A percentile compares a stretch with the other conserved stretches of the same genome.
phyloP scores from a whole-genome alignment of 345 rosid genomes.

The Arabidopsis thaliana region DNA sequence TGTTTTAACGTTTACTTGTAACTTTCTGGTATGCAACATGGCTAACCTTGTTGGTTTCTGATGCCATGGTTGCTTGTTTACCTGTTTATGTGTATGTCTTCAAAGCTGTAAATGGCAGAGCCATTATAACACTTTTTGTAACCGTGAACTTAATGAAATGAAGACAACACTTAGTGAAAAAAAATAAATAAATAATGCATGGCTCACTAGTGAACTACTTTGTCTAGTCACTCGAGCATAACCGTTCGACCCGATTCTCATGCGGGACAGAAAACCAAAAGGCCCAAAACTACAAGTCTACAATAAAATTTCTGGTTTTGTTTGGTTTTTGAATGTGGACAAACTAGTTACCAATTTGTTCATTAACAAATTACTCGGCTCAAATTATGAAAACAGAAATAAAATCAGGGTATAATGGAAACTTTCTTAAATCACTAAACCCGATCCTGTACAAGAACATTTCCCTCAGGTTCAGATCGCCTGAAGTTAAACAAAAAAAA shows the following conservation, averaged over 20 bases:
- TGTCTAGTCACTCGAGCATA: too few species aligned
- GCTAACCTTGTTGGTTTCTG: too few species aligned
- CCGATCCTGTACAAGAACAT: slow-evolving; percentile 24
- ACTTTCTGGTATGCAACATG: too few species aligned
- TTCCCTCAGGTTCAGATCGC: slow-evolving; percentile 39
- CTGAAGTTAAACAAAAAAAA: slow-evolving; percentile 44
- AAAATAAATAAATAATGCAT: too few species aligned
- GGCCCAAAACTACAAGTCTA: neutral
- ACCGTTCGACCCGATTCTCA: neutral
- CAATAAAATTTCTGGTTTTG: neutral
- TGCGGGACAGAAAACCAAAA: neutral
- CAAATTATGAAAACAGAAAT: neutral
- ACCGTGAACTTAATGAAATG: too few species aligned
- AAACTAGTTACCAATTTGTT: neutral
- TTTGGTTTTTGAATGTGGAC: neutral
- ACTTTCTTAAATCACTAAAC: slow-evolving; percentile 23
- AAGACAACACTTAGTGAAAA: too few species aligned
- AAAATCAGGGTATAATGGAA: neutral
- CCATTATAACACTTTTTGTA: too few species aligned
- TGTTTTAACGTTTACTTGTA: too few species aligned
- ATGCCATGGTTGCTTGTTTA: too few species aligned
- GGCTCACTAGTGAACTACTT: too few species aligned
- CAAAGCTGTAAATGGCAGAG: too few species aligned
- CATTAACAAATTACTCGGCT: neutral
- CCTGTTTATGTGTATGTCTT: too few species aligned